Conservation (phyloP, 2,329 filamentous ascomycete genomes). For the Monilinia fructigena region DNA sequence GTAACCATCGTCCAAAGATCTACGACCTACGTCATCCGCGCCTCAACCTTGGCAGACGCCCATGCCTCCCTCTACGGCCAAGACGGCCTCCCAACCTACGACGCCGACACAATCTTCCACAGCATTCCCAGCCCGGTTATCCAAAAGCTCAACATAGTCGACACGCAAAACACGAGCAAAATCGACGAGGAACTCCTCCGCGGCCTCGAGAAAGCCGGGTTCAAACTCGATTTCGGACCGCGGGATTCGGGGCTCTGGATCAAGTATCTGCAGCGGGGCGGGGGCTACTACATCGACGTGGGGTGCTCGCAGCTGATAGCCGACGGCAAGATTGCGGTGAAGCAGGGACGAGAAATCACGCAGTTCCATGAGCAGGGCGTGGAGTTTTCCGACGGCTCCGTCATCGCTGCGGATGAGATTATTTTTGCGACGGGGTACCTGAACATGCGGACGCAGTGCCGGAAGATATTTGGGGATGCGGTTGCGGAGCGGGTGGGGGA, state of each 20-base stretch:
- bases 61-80: slow-evolving; percentile 41
- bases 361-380: slow-evolving; percentile 43
- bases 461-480: slow-evolving; percentile 51
- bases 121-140: slow-evolving; percentile 58
- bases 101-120: slow-evolving; percentile 62
- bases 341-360: slow-evolving; percentile 48
- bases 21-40: slow-evolving; percentile 55
- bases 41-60: slow-evolving; percentile 36
- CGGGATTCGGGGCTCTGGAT: slow-evolving; percentile 53
- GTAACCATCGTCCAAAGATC: slow-evolving; percentile 70
- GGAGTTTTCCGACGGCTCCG: slow-evolving; percentile 46
- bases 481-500: slow-evolving; percentile 50
- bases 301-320: slow-evolving; percentile 51
- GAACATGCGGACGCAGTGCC: slow-evolving; percentile 52
- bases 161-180: slow-evolving; percentile 43
- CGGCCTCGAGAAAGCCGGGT: slow-evolving; percentile 55
- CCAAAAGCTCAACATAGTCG: slow-evolving; percentile 56
- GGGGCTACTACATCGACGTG: slow-evolving; percentile 58
- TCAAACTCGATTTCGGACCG: slow-evolving; percentile 56
- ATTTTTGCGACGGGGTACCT: slow-evolving; percentile 51
- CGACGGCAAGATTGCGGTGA: slow-evolving; percentile 54
- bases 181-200: slow-evolving; percentile 45
- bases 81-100: slow-evolving; percentile 57
- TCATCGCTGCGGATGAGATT: slow-evolving; percentile 52
- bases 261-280: slow-evolving; percentile 60